Base-by-base conservation (phyloP, 495 filamentous ascomycete species). In the Oleoguttula mirabilis region DNA sequence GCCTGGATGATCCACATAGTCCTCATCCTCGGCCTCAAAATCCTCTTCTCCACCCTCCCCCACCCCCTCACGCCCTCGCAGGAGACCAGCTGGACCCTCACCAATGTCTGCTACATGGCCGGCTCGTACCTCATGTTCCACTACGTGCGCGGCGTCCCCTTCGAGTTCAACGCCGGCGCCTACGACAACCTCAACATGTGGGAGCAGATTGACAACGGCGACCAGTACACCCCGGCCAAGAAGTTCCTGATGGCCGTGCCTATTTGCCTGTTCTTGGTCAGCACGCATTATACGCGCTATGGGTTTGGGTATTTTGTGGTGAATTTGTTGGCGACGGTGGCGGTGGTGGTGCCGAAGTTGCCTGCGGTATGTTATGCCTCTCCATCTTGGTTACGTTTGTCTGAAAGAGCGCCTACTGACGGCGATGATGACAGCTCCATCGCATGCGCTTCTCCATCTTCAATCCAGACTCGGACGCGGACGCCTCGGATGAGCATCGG, bases 141-240 rank as follows among this genome's bases (percentile, higher is more conserved):
- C 67, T 94, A 80, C 69, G 90, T 98, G 55, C 85, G 87, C 57
- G 90, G 90, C 59, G 85, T 96, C 39, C 90, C 90, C 12, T 98
- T 98, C 64, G 90, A 98, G 58, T 98, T 96, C 73, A 95, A 98
- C 60, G 79, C 85, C n/a, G 90, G 90, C 36, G 90, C 90, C 45
- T 98, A 94, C 68, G 90, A 98, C 65, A 95, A 96, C 59, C 73
- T 96, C 51, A 96, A 95, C 66, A 94, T 98, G 88, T 98, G 90
- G 90, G 90, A 98, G 69, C 90, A 98, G 69, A 98, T 98, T 59
- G 90, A 98, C 67, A 90, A 98, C 55, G 90, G 90, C 21, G 90
- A 90, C 61, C 90, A 98, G 60, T 98, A 95, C 66, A 98, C 90
- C 4, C 90, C 90, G 10, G 77, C 90, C 42, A 98, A 98, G 74